phyloP scores from a whole-genome alignment of 2,329 filamentous ascomycete species.

The Claviceps sp. region DNA sequence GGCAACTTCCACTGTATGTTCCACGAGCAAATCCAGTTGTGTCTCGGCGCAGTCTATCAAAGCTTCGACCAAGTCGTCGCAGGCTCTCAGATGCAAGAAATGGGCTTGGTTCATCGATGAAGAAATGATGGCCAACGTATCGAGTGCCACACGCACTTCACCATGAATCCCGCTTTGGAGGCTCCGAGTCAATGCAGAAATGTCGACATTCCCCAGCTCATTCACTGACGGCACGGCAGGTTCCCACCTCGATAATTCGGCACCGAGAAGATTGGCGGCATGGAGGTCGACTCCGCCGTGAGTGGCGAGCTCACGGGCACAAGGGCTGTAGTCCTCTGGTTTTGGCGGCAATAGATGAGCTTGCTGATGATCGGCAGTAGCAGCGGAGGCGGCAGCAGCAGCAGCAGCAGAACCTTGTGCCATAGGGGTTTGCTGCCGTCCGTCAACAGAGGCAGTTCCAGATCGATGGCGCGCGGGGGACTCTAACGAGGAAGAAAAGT shows the following conservation, averaged over 20 bases:
- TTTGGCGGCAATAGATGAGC: constrained; percentile 28
- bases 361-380: constrained; percentile 11
- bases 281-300: constrained; percentile 63
- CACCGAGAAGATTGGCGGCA: constrained; percentile 49
- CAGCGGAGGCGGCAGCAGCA: too few relatives aligned
- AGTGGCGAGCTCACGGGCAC: constrained; percentile 38
- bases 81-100: constrained; percentile 54
- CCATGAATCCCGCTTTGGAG: constrained; percentile 80
- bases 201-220: constrained; percentile 80
- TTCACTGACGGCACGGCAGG: constrained; percentile 61
- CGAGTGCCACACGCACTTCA: constrained; percentile 81
- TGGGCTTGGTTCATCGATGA: constrained; percentile 51
- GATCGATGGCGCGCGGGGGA: constrained; percentile 30
- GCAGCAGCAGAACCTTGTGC: constrained; percentile 7
- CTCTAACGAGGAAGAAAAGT: constrained; percentile 26
- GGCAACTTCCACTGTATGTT: constrained; percentile 73
- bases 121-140: constrained; percentile 60
- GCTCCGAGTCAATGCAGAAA: constrained; percentile 78
- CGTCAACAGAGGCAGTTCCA: constrained; percentile 27
- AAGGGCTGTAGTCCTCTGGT: constrained; percentile 41
- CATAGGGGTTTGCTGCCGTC: constrained; percentile 12
- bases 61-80: constrained; percentile 79
- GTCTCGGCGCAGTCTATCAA: constrained; percentile 85
- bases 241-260: constrained; percentile 52
- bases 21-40: constrained; percentile 70